Base-by-base conservation (phyloP, 371 early-diverging fungal species). In the Mortierella sp. region DNA sequence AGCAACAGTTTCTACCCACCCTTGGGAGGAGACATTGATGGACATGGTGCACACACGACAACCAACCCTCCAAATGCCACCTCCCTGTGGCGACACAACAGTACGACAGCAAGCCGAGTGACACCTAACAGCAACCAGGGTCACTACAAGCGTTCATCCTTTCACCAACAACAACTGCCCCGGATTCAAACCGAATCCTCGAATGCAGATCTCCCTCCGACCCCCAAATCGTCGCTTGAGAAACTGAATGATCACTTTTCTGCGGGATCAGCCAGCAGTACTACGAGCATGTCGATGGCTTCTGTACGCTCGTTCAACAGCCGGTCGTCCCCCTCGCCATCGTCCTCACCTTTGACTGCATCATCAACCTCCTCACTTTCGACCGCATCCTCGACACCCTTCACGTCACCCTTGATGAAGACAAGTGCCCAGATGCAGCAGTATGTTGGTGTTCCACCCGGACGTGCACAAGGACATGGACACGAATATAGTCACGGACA, bases 371-470 rank as follows among this genome's bases (percentile, higher is more conserved):
- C 70, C 11, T 24, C 24, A n/a, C 14, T 11, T 2, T 64, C 71
- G 11, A 45, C 68, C 26, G 43, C 71, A 55, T 44, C 70, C 26
- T 77, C 73, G 13, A 65, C 69, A 2, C 78, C 78, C 11, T 53
- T 52, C n/a, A 22, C 68, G 2, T 77, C 77, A 5, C 77, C 77
- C 26, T 24, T 52, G 66, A 70, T 61, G 66, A 69, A 29, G 11
- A 63, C 65, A 2, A 65, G 43, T n/a, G 44, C 64, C 5, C 73
- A 37, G 31, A 44, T 73, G 64, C 41, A 13, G 14, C 13, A 44
- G 0, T 8, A 19, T 31, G 29, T 37, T 22, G 43, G 43, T 24
- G 34, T 5, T 29, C 19, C 26, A n/a, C 31, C 40, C 19, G 22
- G 44, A 13, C n/a, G 22, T 16, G 37, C n/a, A 7, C 74, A 50